phyloP scores from a whole-genome alignment of 805 yeast genomes.

The Tanozyma kutaoensis region DNA sequence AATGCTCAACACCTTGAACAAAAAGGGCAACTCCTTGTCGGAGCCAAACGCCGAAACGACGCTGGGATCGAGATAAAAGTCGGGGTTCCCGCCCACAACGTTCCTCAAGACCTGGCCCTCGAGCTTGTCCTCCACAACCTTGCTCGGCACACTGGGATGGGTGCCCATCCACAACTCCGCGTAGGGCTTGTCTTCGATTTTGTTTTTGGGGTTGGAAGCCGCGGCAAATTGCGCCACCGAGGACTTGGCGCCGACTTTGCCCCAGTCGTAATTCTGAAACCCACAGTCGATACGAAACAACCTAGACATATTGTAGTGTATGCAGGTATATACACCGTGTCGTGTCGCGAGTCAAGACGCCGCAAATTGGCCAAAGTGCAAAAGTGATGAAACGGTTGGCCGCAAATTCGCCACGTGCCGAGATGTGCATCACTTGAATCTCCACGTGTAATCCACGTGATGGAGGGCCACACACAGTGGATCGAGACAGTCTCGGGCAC shows the following conservation, averaged over 20 bases:
- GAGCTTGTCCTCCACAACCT: slow-evolving; percentile 26
- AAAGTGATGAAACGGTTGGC: not conserved
- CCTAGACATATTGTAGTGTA: not conserved
- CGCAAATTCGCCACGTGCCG: not conserved
- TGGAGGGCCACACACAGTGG: slow-evolving; percentile 20
- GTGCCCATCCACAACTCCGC: slow-evolving; percentile 99
- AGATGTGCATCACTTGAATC: not conserved
- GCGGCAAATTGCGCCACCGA: slow-evolving; percentile 86
- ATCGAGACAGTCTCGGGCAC: slow-evolving; percentile 40
- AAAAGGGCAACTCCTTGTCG: slow-evolving; percentile 67
- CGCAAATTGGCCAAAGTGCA: not conserved
- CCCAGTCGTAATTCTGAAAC: slow-evolving; percentile 74
- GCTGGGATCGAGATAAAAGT: slow-evolving; percentile 39
- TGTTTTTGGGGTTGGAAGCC: slow-evolving; percentile 45
- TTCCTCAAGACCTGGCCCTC: slow-evolving; percentile 51
- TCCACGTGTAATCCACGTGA: not conserved
- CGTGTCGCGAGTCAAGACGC: not conserved
- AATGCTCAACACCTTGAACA: slow-evolving; percentile 89
- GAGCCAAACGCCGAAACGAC: slow-evolving; percentile 58
- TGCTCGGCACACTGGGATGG: slow-evolving; percentile 83
- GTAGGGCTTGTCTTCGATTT: slow-evolving; percentile 66
- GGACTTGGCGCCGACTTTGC: slow-evolving; percentile 66
- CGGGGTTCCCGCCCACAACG: slow-evolving; percentile 47
- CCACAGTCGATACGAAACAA: slow-evolving; percentile 27
- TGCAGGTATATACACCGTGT: not conserved